Conservation (phyloP, 768 basidiomycete genomes). For the Flagelloscypha sp. region DNA sequence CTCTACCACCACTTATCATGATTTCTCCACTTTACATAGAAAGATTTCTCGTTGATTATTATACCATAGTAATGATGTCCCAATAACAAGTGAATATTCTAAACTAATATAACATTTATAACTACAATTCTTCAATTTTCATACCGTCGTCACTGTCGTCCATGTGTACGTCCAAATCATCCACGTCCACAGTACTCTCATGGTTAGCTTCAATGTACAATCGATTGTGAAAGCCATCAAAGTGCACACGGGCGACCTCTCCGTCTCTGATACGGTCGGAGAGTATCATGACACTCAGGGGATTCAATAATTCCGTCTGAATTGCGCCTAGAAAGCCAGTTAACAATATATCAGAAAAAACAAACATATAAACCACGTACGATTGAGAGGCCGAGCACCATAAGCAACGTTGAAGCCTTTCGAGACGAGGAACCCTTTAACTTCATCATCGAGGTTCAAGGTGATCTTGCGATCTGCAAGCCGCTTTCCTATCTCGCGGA, state of each 20-base stretch:
- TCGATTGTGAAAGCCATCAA: conserved; percentile 77
- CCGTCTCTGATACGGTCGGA: conserved; percentile 76
- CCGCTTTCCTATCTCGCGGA: conserved; percentile 79
- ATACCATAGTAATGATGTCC: too few species aligned
- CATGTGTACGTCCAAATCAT: conserved; percentile 54
- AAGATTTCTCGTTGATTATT: too few species aligned
- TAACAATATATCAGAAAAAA: too few species aligned
- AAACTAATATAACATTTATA: too few species aligned
- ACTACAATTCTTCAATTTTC: conserved; percentile 69
- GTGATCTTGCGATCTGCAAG: conserved; percentile 74
- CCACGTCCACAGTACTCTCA: conserved; percentile 36
- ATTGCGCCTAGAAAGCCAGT: too few species aligned
- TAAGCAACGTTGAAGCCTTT: conserved; percentile 76
- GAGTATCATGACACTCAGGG: conserved; percentile 77
- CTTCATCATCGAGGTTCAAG: conserved; percentile 65
- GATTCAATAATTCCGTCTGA: conserved; percentile 88
- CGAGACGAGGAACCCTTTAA: conserved; percentile 68
- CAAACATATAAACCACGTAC: too few species aligned
- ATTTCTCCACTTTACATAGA: too few species aligned
- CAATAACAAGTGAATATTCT: too few species aligned
- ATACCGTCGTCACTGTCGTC: conserved; percentile 46
- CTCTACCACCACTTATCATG: too few species aligned
- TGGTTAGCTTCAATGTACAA: conserved; percentile 80
- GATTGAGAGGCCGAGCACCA: conserved; percentile 87
- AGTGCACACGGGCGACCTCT: conserved; percentile 66